Base-by-base conservation (phyloP, 371 early-diverging fungal species). In the Zancudomyces culisetae region DNA sequence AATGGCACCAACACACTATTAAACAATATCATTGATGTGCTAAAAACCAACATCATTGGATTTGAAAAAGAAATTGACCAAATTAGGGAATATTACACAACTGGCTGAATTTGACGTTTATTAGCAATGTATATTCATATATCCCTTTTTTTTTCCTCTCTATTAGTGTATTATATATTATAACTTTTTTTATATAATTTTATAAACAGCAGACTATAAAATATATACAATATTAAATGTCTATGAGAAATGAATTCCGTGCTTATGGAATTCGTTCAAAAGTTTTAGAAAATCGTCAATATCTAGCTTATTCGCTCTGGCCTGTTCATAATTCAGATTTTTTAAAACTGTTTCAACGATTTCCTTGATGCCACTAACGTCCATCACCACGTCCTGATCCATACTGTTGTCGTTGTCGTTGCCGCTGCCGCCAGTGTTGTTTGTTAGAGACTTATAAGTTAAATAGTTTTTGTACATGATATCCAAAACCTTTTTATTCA, bases 391-490 rank as follows among this genome's bases (percentile, higher is more conserved):
- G 47, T 20, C 4, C 15, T 53, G 20, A 26, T 76, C 77, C 64
- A 74, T 52, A 28, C 80, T 83, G 56, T 82, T 77, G 27, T 85
- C n/a, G n/a, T n/a, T n/a, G n/a, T n/a, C n/a, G n/a, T n/a, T n/a
- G n/a, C n/a, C n/a, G n/a, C n/a, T n/a, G n/a, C n/a, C n/a, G n/a
- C n/a, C n/a, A n/a, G n/a, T n/a, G n/a, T n/a, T n/a, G n/a, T n/a
- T n/a, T n/a, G n/a, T n/a, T n/a, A n/a, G 58, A 3, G 93, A 79
- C 54, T 85, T 85, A 55, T 67, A 85, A 0, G 94, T 94, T 66
- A 83, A 85, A 77, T 94, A 95, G 69, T 96, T 96, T 52, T 83
- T 79, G 65, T 89, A 89, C 20, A 91, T 63, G 80, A 91, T 83
- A 46, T 82, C 80, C 64, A 91, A 60, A 3, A 93, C 80, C 2